Evolutionary conservation across 169 alveolate genomes (phyloP).

Genomic region (Cryptosporidium tyzzeri): DNA sequence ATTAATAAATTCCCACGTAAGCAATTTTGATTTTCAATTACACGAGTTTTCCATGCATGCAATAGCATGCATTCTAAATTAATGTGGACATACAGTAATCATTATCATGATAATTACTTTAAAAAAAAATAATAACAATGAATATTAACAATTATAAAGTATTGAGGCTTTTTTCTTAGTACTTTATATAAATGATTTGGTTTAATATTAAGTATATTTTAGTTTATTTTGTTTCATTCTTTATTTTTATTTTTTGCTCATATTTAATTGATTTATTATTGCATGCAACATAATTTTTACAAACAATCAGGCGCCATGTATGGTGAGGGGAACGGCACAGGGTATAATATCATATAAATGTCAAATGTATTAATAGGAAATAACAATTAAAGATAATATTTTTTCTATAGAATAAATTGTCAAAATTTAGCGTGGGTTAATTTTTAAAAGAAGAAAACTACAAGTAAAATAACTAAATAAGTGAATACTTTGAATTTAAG

Average conservation of each 20-base stretch:
- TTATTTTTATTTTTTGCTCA: too few relatives aligned
- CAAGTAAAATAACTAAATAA: background rate
- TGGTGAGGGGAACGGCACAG: background rate
- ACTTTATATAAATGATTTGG: too few relatives aligned
- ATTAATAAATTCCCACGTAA: conserved; percentile 13
- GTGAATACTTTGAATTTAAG: background rate
- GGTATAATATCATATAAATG: background rate
- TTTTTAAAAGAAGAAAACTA: background rate
- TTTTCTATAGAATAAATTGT: background rate
- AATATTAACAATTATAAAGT: background rate
- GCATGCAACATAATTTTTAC: background rate
- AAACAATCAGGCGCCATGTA: background rate
- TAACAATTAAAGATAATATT: background rate
- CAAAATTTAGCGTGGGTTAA: background rate
- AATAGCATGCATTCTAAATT: background rate
- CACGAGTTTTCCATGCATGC: conserved; percentile 20
- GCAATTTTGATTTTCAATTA: conserved; percentile 5
- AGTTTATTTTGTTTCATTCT: too few relatives aligned
- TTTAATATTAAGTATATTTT: too few relatives aligned
- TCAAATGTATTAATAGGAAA: background rate
- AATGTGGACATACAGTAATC: background rate
- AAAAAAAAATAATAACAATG: background rate
- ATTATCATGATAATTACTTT: background rate
- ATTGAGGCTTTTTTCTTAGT: background rate
- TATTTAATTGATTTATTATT: too few relatives aligned